Evolutionary conservation across 345 rosid species (phyloP), one percentile per base, ranked within the genome.

Genomic region (Gossypium turneri): DNA sequence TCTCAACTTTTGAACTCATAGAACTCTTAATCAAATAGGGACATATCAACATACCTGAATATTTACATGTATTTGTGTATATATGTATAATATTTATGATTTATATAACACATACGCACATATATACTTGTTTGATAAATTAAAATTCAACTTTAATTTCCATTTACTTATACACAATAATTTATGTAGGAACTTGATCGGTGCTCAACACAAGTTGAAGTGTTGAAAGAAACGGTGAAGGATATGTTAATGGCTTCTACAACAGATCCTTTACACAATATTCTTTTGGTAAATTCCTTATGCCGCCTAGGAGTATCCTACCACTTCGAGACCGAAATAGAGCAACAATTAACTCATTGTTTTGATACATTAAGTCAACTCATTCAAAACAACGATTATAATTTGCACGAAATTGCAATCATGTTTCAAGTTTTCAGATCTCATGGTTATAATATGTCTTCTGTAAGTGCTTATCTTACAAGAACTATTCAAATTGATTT

Each of bases 261-360:
- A 19, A 2, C 0, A 5, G 70, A 66, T 44, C 53, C 53, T 2
- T 0, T 66, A 2, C 16, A 22, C 2, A 66, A 66, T 2, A 2
- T 66, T 2, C 3, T 0, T 20, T 0, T 66, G 11, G 20, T 77
- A 3, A 19, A 77, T 16, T 41, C 27, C 0, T 34, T 77, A 25
- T 55, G 44, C 17, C 80, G 76, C 29, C 66, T 77, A 12, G 80
- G 80, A 7, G 48, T 77, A 1, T 77, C 76, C 2, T 72, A 77
- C 22, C 73, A 77, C 17, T 72, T 77, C 10, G 67, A 72, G 22
- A n/a, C 1, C 6, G 66, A 78, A 51, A 73, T 78, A 34, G 73
- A 73, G 38, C n/a, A 66, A 9, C 58, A 56, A 17, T 25, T 73
- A 15, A 24, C 13, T 22, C 29, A 55, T 1, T 13, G 45, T 53